Evolutionary conservation across 345 rosid species (phyloP).

Genomic region (Populus simonii): DNA sequence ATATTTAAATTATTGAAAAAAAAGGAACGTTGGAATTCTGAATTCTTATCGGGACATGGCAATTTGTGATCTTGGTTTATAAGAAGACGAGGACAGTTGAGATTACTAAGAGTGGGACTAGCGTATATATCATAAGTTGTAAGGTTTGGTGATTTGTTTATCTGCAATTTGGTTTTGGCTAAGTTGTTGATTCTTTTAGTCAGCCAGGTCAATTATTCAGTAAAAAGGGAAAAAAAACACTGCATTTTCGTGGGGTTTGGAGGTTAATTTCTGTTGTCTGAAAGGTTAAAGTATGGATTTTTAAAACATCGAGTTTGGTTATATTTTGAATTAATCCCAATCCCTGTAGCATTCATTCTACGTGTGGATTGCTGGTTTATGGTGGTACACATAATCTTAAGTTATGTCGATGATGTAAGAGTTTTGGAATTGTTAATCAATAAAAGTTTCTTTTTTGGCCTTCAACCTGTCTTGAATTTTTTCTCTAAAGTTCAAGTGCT

Average conservation of each 20-base stretch:
- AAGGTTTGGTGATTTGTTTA: neutral
- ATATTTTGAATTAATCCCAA: neutral
- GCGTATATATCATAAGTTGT: neutral
- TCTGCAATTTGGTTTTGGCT: neutral
- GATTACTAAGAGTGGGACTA: neutral
- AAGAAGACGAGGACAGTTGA: neutral
- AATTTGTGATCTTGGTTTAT: neutral
- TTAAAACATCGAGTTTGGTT: neutral
- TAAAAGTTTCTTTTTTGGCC: neutral
- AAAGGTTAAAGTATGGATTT: neutral
- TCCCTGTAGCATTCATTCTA: neutral
- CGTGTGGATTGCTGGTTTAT: neutral
- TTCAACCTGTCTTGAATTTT: neutral
- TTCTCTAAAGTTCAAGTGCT: neutral
- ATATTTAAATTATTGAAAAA: neutral
- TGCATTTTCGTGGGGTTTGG: neutral
- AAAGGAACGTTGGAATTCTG: neutral
- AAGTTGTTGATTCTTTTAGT: neutral
- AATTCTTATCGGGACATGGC: neutral
- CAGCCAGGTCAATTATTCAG: neutral
- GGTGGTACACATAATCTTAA: neutral
- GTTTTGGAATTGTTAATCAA: neutral
- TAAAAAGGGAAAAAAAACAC: neutral
- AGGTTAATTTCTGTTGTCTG: neutral
- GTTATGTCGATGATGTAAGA: neutral